A percentile compares a stretch with the other conserved stretches of the same genome.
Conservation (phyloP, 2,329 filamentous ascomycete species). For the Rutstroemia sp. region DNA sequence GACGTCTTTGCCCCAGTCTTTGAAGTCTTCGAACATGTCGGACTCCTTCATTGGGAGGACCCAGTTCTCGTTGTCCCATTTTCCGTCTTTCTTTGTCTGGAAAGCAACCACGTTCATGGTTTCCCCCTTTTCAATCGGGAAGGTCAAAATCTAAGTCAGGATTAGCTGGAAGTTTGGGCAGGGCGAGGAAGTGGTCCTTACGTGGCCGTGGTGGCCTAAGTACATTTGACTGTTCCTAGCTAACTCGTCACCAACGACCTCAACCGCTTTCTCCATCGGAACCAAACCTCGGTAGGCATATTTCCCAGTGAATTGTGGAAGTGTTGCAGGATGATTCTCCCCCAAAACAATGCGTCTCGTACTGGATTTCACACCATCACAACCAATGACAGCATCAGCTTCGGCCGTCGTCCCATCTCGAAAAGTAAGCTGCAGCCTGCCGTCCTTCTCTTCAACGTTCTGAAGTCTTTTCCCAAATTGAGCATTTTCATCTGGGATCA, state of each 20-base stretch:
- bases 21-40: slow-evolving; percentile 33
- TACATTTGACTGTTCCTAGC: slow-evolving; percentile 45
- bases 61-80: slow-evolving; percentile 34
- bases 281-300: slow-evolving; percentile 54
- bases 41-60: slow-evolving; percentile 33
- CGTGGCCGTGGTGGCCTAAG: slow-evolving; percentile 46
- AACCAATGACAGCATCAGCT: slow-evolving; percentile 10
- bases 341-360: slow-evolving; percentile 44
- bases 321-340: slow-evolving; percentile 34
- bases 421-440: slow-evolving; percentile 32
- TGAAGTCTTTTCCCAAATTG: slow-evolving; percentile 32
- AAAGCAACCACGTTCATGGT: slow-evolving; percentile 45
- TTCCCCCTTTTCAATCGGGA: slow-evolving; percentile 40
- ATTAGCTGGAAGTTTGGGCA: background rate
- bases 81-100: slow-evolving; percentile 23
- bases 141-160: slow-evolving; percentile 1
- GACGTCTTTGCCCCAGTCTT: slow-evolving; percentile 32
- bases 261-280: slow-evolving; percentile 45
- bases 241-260: slow-evolving; percentile 39
- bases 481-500: slow-evolving; percentile 33
- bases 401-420: slow-evolving; percentile 35
- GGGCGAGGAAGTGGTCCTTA: slow-evolving; percentile 47
- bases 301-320: slow-evolving; percentile 45
- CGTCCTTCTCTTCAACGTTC: slow-evolving; percentile 22
- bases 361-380: slow-evolving; percentile 38